Percentiles rank a stretch among this genome's conserved stretches.
phyloP scores from a whole-genome alignment of 805 yeast species.

The Starmera quercuum region DNA sequence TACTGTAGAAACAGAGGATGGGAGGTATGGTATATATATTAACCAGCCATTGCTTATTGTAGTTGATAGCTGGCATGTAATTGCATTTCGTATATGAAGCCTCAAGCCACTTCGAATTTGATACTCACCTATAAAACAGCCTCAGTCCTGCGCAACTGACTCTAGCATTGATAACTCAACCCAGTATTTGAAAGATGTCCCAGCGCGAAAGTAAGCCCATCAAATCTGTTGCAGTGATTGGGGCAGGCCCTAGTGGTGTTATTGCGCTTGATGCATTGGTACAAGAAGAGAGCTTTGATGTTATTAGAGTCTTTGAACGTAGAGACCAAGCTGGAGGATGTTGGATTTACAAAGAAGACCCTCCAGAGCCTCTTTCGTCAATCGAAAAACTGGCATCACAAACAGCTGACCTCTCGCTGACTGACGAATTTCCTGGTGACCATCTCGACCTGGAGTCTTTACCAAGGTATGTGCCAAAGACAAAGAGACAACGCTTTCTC shows the following conservation, averaged over 20 bases:
- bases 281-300: constrained; percentile 23
- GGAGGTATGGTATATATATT: no score
- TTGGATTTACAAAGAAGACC: constrained; percentile 27
- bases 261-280: constrained; percentile 28
- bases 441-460: neutral
- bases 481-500: constrained; percentile 1
- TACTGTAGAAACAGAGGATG: no score
- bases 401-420: neutral
- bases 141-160: neutral
- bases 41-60: no score
- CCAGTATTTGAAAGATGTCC: neutral
- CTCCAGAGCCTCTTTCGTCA: constrained; percentile 2
- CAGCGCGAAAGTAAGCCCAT: constrained; percentile 1
- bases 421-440: no score
- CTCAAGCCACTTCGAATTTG: no score
- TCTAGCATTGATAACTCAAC: neutral
- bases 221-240: constrained; percentile 31
- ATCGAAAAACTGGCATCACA: neutral
- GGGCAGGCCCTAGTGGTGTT: constrained; percentile 42
- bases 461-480: constrained; percentile 1
- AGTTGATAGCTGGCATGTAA: no score
- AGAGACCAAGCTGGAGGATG: constrained; percentile 32
- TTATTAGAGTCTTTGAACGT: constrained; percentile 31
- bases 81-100: no score
- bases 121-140: neutral